Evolutionary conservation across 23 red algal species (phyloP), one percentile per base, ranked within the genome.

Genomic region (Agarophyton chilense): DNA sequence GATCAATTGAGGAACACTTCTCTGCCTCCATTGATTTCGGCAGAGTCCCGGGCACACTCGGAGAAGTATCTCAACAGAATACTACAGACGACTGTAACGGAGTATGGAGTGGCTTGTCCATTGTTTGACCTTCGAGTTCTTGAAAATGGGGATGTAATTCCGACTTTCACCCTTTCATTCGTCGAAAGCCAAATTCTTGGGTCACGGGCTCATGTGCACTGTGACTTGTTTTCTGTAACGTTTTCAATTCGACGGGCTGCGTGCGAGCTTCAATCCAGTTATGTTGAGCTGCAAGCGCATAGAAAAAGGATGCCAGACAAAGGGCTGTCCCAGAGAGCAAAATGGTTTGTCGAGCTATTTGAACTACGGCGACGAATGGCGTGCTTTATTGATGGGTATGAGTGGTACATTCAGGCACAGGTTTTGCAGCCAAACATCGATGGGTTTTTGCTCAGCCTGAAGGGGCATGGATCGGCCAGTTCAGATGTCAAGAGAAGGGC

Each of bases 351-450:
- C 7, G 22, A 32, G 14, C 50, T 64, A 12, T 38, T 56, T 24
- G 83, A 88, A 34, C 38, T 88, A 42, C 83, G 83, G 33, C 83
- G 83, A 61, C 42, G 83, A 42, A 88, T 88, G 83, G 71, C 51
- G 4, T 70, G 58, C 29, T 88, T 88, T 39, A 49, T 88, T 31
- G 83, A 76, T 45, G 66, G 66, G 25, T 75, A 71, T 58, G 83
- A 88, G 39, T 76, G 83, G 83, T 88, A 88, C 52, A 35, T 77
- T 47, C 83, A 88, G 24, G 64, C 44, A 18, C 58, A 88, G 9
- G 83, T 88, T 9, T 29, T 88, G 4, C 83, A 88, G 56, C 83
- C 83, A n/a, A 61, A 32, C 33, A 34, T 88, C 77, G 50, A 88
- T 26, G 32, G 25, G 33, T 4, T 88, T 9, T 49, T 88, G 19